Conservation (phyloP, 441 rosid species). For the Mallotus japonicus region DNA sequence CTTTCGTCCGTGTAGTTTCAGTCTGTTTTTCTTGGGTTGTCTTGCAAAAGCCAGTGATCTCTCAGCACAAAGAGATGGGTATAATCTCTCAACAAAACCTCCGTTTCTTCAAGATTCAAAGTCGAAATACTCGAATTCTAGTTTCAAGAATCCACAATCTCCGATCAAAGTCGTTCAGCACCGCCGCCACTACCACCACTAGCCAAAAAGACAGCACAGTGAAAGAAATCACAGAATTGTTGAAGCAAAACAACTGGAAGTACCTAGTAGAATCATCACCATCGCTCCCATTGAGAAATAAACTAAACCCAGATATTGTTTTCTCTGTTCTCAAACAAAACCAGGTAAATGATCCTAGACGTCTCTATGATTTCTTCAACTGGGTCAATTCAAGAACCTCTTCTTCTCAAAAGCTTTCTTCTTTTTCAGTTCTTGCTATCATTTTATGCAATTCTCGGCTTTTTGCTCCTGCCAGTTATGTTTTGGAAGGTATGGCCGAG, state of each 20-base stretch:
- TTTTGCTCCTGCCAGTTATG: conserved; percentile 37
- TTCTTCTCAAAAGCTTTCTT: conserved; percentile 41
- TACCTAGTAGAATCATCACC: conserved; percentile 39
- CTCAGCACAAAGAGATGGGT: not conserved
- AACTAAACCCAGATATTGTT: conserved; percentile 60
- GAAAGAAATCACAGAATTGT: conserved; percentile 43
- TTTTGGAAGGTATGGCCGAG: conserved; percentile 45
- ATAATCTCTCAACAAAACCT: not conserved
- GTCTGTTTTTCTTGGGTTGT: too few relatives aligned
- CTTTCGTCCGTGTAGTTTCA: too few relatives aligned
- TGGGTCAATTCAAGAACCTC: conserved; percentile 47
- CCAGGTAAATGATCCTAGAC: conserved; percentile 48
- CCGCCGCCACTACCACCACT: not conserved
- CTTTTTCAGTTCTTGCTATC: conserved; percentile 55
- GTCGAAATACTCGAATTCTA: not conserved
- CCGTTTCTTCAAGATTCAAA: conserved; percentile 11
- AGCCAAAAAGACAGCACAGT: conserved; percentile 31
- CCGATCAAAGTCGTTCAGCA: conserved; percentile 31
- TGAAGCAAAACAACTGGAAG: conserved; percentile 51
- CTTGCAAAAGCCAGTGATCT: not conserved
- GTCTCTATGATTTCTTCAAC: conserved; percentile 57
- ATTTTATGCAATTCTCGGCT: conserved; percentile 49
- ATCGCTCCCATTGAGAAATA: conserved; percentile 17
- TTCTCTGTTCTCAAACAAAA: conserved; percentile 50
- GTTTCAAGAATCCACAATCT: conserved; percentile 3